Conservation (phyloP, 129 eudicot species). For the Arctium minus region DNA sequence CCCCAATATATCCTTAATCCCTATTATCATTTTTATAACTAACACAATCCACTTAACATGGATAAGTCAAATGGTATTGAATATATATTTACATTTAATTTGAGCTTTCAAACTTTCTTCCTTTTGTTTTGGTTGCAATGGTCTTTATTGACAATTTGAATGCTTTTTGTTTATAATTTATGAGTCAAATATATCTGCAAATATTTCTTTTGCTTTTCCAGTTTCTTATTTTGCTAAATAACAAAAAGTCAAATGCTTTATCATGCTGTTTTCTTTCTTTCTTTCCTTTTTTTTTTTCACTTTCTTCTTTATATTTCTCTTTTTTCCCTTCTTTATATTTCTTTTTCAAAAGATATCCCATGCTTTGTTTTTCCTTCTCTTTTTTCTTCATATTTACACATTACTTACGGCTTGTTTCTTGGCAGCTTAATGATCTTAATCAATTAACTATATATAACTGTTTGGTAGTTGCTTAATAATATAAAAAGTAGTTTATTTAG, state of each 20-base stretch:
- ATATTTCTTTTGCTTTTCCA: constrained; percentile 2
- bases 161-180: background rate
- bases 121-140: background rate
- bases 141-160: constrained; percentile 10
- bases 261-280: background rate
- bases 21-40: no score
- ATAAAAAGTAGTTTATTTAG: no score
- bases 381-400: background rate
- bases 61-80: background rate
- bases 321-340: constrained; percentile 3
- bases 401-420: no score
- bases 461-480: no score
- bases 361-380: background rate
- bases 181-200: constrained; percentile 28
- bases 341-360: constrained; percentile 15
- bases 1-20: no score
- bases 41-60: no score
- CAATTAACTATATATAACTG: no score
- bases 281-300: background rate
- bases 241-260: constrained; percentile 16
- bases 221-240: background rate
- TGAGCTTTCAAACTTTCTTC: background rate
- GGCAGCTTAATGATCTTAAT: no score
- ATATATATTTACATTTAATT: no score
- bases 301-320: background rate